Conservation (phyloP, 2,329 filamentous ascomycete genomes). For the Cladophialophora yegresii region DNA sequence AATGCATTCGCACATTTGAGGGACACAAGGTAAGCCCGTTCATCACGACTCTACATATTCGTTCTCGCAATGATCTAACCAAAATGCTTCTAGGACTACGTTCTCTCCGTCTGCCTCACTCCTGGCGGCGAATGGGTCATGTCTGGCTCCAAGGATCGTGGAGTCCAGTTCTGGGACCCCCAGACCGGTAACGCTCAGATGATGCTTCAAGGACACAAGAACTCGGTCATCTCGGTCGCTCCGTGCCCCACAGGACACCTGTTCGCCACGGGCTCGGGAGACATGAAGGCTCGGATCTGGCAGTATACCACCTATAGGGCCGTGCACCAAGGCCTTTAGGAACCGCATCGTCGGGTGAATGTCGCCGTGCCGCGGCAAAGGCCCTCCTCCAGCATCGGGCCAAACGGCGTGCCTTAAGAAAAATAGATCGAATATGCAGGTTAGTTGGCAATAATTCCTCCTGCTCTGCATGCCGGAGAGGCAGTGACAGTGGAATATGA, state of each 20-base stretch:
- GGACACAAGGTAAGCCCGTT: slow-evolving; percentile 74
- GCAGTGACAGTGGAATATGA: background rate
- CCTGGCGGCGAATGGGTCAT: slow-evolving; percentile 95
- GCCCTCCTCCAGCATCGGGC: background rate
- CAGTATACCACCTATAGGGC: slow-evolving; percentile 60
- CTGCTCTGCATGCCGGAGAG: background rate
- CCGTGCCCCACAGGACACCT: slow-evolving; percentile 84
- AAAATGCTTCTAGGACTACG: slow-evolving; percentile 72
- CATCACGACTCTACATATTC: background rate
- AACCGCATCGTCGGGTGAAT: background rate
- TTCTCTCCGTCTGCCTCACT: slow-evolving; percentile 90
- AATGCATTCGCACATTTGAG: slow-evolving; percentile 95
- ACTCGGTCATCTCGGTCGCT: slow-evolving; percentile 95
- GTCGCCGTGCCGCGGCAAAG: background rate
- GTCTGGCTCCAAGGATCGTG: slow-evolving; percentile 93
- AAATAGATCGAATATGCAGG: background rate
- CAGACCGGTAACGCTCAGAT: slow-evolving; percentile 90
- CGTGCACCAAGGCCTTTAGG: slow-evolving; percentile 26
- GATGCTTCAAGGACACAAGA: slow-evolving; percentile 99
- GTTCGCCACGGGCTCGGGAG: slow-evolving; percentile 95
- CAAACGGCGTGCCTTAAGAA: background rate
- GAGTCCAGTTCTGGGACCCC: slow-evolving; percentile 98
- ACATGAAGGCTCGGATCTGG: slow-evolving; percentile 98
- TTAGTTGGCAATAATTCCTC: background rate
- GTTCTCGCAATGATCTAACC: slow-evolving; percentile 27